Base-by-base conservation (phyloP, 495 filamentous ascomycete species). In the Staphylotrichum tortipilum region DNA sequence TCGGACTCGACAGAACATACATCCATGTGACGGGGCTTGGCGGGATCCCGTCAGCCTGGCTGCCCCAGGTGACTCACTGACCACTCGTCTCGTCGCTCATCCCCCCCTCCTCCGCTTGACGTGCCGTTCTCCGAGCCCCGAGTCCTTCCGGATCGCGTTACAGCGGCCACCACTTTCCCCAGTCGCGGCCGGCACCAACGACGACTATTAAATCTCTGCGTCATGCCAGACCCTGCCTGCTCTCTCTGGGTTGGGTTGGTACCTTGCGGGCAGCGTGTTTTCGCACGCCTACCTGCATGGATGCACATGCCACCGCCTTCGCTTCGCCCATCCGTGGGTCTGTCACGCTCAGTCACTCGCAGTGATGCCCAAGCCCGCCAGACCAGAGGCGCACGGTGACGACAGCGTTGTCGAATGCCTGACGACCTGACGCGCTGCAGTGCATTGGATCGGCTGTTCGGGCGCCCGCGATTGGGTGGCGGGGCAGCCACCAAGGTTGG, bases 81-180 rank as follows among this genome's bases (percentile, higher is more conserved):
- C n/a, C n/a, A n/a, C n/a, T n/a, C n/a, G n/a, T n/a, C n/a, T n/a
- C n/a, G n/a, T n/a, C n/a, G n/a, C n/a, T n/a, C n/a, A n/a, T n/a
- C n/a, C n/a, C n/a, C n/a, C n/a, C n/a, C n/a, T n/a, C n/a, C n/a
- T n/a, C n/a, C n/a, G n/a, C n/a, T 23, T 11, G 35, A 4, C 23
- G 33, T 8, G 29, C 18, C n/a, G 10, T 21, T 6, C 14, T 18
- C 35, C 17, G 26, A 29, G 24, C 17, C 22, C 7, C 23, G 34
- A 29, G 34, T 35, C 47, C 40, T 51, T 51, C 49, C 49, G n/a
- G 22, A 51, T 51, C 49, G 40, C 40, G 40, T 51, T 44, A 51
- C 43, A 18, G 5, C n/a, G 14, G 6, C 30, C 47, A 18, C 38
- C 18, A 15, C 7, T 23, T 9, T 3, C 15, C 12, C 26, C 34